Percentiles rank a stretch among this genome's conserved stretches.
Conservation (phyloP, 140 eudicot genomes). For the Erigeron philadelphicus region DNA sequence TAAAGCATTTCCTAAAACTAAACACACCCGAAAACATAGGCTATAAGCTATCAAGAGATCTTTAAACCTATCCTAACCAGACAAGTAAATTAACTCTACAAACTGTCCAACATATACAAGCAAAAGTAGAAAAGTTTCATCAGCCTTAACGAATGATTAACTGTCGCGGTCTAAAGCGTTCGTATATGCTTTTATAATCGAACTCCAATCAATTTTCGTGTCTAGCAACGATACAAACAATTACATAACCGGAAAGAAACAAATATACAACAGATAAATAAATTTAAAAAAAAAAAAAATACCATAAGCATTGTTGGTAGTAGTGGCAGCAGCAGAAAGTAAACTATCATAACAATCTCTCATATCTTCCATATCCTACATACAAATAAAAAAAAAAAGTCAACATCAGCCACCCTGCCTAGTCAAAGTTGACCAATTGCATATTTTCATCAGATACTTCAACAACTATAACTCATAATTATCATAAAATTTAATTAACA, state of each 20-base stretch:
- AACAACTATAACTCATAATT: not conserved
- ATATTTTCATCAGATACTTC: too few species aligned
- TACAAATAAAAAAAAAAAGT: slow-evolving; percentile 3
- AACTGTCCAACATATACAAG: not conserved
- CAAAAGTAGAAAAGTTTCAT: not conserved
- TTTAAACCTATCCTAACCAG: not conserved
- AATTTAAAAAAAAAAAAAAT: not conserved
- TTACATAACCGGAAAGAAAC: not conserved
- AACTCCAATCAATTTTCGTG: not conserved
- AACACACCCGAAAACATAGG: not conserved
- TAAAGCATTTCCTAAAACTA: too few species aligned
- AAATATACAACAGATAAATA: not conserved
- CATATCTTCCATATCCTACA: slow-evolving; percentile 87
- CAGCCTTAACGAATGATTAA: not conserved
- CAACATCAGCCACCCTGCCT: slow-evolving; percentile 4
- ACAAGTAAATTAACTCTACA: not conserved
- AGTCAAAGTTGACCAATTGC: not conserved
- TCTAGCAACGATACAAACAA: slow-evolving; percentile 1
- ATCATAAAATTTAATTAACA: not conserved
- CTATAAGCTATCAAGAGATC: not conserved
- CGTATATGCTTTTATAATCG: not conserved
- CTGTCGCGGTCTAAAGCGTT: not conserved
- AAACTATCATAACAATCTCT: slow-evolving; percentile 85
- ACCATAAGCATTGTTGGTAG: slow-evolving; percentile 82
- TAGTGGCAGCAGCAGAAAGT: slow-evolving; percentile 82